Conservation (phyloP, 2,329 filamentous ascomycete species). For the Colletotrichum endophyticum region DNA sequence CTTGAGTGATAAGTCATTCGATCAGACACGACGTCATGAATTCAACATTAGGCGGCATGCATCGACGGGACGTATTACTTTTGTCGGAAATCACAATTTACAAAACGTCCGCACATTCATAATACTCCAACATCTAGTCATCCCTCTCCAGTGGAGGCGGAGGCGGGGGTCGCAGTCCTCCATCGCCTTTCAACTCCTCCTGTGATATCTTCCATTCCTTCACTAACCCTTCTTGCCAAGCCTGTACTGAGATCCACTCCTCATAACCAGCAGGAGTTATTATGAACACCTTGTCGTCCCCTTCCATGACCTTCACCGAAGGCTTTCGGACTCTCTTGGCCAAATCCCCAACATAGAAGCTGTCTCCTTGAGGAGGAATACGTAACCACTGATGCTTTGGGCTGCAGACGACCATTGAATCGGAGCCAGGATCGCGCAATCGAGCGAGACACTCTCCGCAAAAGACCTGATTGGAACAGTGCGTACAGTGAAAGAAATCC, state of each 20-base stretch:
- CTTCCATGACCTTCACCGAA: neutral
- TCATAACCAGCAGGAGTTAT: neutral
- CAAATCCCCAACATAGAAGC: neutral
- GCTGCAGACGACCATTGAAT: neutral
- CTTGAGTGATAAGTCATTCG: neutral
- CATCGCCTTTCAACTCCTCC: neutral
- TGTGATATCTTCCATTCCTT: neutral
- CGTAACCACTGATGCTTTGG: neutral
- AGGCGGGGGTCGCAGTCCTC: neutral
- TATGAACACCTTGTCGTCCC: neutral
- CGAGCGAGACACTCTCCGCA: neutral
- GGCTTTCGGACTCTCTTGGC: neutral
- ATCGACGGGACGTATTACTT: neutral
- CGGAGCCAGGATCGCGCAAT: neutral
- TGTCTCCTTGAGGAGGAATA: neutral
- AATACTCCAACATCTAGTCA: neutral
- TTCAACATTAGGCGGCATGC: neutral
- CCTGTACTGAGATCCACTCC: neutral
- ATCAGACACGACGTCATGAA: neutral
- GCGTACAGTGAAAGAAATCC: neutral
- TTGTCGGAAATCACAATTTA: accelerated
- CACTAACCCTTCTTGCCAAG: neutral
- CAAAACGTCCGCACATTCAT: accelerated
- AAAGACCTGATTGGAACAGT: neutral
- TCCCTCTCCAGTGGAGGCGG: neutral